These are phyloP conservation scores for Botrytis fragariae DNA, from an alignment of 2,329 filamentous ascomycete genomes.

Conservation along the genomic window DNA sequence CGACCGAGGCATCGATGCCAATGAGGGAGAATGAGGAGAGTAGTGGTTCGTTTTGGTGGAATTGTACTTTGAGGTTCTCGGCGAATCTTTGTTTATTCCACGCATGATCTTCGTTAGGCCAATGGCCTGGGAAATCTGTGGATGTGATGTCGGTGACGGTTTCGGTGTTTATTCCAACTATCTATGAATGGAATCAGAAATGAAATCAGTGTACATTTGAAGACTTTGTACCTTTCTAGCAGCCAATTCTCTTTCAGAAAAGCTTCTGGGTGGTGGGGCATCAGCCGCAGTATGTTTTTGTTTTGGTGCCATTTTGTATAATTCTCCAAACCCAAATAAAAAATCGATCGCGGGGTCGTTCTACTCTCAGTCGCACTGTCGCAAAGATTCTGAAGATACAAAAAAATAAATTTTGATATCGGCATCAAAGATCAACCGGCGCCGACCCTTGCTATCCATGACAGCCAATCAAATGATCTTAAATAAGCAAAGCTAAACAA, in stretches of 20 bases:
- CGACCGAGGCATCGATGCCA: slow-evolving; percentile 86
- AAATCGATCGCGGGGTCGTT: slow-evolving; percentile 6
- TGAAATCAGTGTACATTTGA: background rate
- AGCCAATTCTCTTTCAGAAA: slow-evolving; percentile 53
- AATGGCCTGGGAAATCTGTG: slow-evolving; percentile 89
- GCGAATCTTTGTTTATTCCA: slow-evolving; percentile 76
- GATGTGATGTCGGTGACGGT: slow-evolving; percentile 86
- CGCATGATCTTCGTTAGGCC: slow-evolving; percentile 79
- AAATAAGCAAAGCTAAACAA: slow-evolving; percentile 19
- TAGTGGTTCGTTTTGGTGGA: slow-evolving; percentile 76
- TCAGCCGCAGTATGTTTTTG: slow-evolving; percentile 6
- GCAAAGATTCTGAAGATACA: slow-evolving; percentile 17
- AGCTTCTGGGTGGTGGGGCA: background rate
- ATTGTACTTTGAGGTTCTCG: slow-evolving; percentile 68
- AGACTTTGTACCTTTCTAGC: slow-evolving; percentile 52
- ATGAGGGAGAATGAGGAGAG: slow-evolving; percentile 88
- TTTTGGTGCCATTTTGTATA: slow-evolving; percentile 16
- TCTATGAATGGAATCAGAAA: slow-evolving; percentile 48
- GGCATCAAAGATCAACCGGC: slow-evolving; percentile 15
- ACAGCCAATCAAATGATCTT: slow-evolving; percentile 1
- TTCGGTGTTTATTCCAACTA: slow-evolving; percentile 83
- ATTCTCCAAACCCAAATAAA: slow-evolving; percentile 32
- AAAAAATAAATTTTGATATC: slow-evolving; percentile 22
- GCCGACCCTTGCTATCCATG: slow-evolving; percentile 4
- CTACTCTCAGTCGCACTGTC: slow-evolving; percentile 6